Evolutionary conservation across 2,329 filamentous ascomycete genomes (phyloP).

Genomic region (Coniochaeta hoffmannii): DNA sequence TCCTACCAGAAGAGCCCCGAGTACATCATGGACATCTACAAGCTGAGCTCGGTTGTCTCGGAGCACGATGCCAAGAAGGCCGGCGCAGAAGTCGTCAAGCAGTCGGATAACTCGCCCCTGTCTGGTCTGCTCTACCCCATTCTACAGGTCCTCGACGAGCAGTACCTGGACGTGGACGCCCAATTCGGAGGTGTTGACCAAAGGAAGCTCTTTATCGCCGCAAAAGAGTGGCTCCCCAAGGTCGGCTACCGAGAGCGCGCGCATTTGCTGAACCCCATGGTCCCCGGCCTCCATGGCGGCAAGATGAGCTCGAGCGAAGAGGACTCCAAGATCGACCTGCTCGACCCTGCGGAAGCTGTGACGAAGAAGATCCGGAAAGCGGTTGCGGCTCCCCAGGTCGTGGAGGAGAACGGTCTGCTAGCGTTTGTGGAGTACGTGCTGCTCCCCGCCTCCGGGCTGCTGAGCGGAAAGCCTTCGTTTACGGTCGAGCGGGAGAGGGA

Average conservation of each 20-base stretch:
- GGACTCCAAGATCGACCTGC: conserved; percentile 88
- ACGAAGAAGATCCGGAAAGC: conserved; percentile 83
- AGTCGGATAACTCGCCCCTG: conserved; percentile 68
- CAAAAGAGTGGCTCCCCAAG: conserved; percentile 77
- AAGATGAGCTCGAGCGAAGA: conserved; percentile 80
- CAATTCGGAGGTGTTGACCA: conserved; percentile 88
- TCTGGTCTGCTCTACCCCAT: conserved; percentile 75
- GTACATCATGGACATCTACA: conserved; percentile 87
- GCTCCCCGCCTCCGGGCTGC: conserved; percentile 59
- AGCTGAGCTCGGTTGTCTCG: conserved; percentile 61
- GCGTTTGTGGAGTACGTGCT: conserved; percentile 83
- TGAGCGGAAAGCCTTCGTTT: conserved; percentile 58
- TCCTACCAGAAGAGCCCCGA: conserved; percentile 66
- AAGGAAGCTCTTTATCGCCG: conserved; percentile 80
- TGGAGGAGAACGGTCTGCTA: conserved; percentile 81
- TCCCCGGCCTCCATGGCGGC: conserved; percentile 73
- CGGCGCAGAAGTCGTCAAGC: conserved; percentile 91
- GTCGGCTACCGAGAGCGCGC: conserved; percentile 71
- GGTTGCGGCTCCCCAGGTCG: conserved; percentile 63
- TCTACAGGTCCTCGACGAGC: conserved; percentile 86
- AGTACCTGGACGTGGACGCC: conserved; percentile 79
- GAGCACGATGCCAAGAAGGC: conserved; percentile 84
- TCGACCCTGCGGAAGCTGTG: conserved; percentile 69
- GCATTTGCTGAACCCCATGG: conserved; percentile 63
- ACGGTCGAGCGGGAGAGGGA: conserved; percentile 59